phyloP scores from a whole-genome alignment of 2,329 filamentous ascomycete species.

The Teratosphaeria epicoccoides region DNA sequence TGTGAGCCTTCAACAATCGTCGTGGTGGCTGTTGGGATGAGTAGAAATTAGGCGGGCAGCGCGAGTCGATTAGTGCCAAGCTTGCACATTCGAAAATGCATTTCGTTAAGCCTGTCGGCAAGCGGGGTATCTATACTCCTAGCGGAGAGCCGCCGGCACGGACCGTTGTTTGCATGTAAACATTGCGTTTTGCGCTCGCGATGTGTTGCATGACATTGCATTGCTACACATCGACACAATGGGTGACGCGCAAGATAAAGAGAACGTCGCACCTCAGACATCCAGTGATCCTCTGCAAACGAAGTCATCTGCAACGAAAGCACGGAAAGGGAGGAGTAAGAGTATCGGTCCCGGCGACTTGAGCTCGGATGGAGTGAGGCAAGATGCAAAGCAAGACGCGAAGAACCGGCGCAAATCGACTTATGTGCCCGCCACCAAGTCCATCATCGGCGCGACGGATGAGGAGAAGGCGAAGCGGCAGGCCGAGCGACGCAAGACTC shows the following conservation, averaged over 20 bases:
- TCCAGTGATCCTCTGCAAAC: conserved; percentile 22
- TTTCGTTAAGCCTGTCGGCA: no score
- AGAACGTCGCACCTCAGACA: conserved; percentile 25
- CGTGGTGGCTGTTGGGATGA: not conserved
- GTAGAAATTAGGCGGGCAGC: not conserved
- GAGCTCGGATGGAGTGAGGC: conserved; percentile 49
- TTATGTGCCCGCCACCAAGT: conserved; percentile 41
- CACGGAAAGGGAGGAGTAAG: conserved; percentile 76
- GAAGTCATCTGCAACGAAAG: conserved; percentile 18
- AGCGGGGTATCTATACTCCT: not conserved
- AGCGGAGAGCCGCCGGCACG: not conserved
- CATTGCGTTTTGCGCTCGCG: not conserved
- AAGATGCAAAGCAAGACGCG: conserved; percentile 15
- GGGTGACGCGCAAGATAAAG: conserved; percentile 20
- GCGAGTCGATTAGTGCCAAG: not conserved
- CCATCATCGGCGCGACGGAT: conserved; percentile 44
- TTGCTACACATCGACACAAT: conserved; percentile 5
- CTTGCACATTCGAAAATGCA: not conserved
- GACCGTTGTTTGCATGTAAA: not conserved
- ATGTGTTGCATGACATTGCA: not conserved
- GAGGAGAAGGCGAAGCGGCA: conserved; percentile 50
- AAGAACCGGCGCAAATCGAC: conserved; percentile 32
- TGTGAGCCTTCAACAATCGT: not conserved
- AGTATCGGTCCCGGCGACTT: conserved; percentile 88
- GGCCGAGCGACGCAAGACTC: conserved; percentile 70